phyloP scores from a whole-genome alignment of 2,329 filamentous ascomycete species.

The Fusarium sp. region DNA sequence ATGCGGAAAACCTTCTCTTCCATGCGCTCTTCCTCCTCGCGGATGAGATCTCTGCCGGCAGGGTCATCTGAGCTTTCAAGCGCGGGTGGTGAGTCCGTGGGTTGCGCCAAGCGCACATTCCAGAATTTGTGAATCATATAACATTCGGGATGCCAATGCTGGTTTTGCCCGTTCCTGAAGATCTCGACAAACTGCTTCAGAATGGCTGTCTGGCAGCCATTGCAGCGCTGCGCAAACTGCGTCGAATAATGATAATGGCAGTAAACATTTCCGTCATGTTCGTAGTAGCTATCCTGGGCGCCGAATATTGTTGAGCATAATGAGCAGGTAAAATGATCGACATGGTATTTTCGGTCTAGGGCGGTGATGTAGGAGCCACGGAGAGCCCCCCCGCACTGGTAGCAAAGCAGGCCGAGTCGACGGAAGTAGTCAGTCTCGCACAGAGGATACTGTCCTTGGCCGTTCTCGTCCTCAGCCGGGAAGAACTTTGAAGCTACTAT shows the following conservation, averaged over 20 bases:
- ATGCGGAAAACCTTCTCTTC: constrained; percentile 98
- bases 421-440: constrained; percentile 99
- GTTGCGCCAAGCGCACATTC: constrained; percentile 87
- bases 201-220: constrained; percentile 96
- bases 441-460: constrained; percentile 87
- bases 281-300: constrained; percentile 98
- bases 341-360: constrained; percentile 97
- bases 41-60: constrained; percentile 78
- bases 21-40: constrained; percentile 90
- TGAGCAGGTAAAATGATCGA: constrained; percentile 98
- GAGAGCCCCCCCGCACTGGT: constrained; percentile 89
- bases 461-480: constrained; percentile 90
- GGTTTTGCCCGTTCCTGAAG: constrained; percentile 95
- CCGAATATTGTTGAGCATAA: constrained; percentile 98
- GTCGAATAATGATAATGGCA: constrained; percentile 99
- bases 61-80: constrained; percentile 59
- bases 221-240: constrained; percentile 94
- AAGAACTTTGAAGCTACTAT: constrained; percentile 99
- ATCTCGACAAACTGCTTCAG: constrained; percentile 99
- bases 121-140: constrained; percentile 99
- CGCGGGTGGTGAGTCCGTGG: constrained; percentile 61
- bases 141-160: constrained; percentile 99
- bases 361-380: constrained; percentile 98
- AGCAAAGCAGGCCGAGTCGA: constrained; percentile 88
- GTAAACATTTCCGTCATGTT: constrained; percentile 95